Base-by-base conservation (phyloP, 2,329 filamentous ascomycete genomes). In the Akanthomyces muscarius region DNA sequence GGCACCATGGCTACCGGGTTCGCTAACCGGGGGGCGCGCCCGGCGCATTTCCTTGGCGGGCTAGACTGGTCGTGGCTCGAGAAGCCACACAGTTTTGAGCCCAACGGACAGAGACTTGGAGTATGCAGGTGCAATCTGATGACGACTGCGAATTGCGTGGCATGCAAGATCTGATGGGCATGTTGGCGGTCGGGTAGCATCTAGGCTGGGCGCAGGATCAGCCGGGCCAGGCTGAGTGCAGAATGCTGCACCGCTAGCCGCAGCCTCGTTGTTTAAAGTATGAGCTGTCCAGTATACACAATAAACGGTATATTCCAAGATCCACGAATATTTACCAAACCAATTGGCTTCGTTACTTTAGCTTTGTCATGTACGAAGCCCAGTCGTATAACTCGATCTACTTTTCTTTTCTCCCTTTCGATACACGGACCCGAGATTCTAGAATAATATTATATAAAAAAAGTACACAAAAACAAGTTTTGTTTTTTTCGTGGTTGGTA, bases 401-500 rank as follows among this genome's bases (percentile, higher is more conserved):
- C 58, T 38, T 18, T 60, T 42, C 18, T 25, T 54, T 42, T 47
- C 41, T 47, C 47, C 28, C 11, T 30, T n/a, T 21, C 14, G n/a
- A 25, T n/a, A 25, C 38, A 36, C 18, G 18, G 10, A 45, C 28
- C 50, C 6, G 23, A 47, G n/a, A 18, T 53, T 13, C 28, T 51
- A 18, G 44, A 21, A 61, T 13, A 25, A 63, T 44, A 56, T 61
- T 53, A 44, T 62, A 62, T n/a, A 62, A 14, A 42, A 45, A 48
- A 54, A 33, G 28, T 54, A 59, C 47, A 59, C 38, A 44, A 63
- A 56, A 48, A 53, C n/a, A 45, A 2, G 21, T 57, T 38, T 45
- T 14, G 38, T 47, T 45, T n/a, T 58, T 59, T 38, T 38, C 7
- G 23, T 63, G 14, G 53, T 63, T 52, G 57, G 65, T 66, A 65